Conservation (phyloP, 371 early-diverging fungal species). For the Mucor ambiguus region DNA sequence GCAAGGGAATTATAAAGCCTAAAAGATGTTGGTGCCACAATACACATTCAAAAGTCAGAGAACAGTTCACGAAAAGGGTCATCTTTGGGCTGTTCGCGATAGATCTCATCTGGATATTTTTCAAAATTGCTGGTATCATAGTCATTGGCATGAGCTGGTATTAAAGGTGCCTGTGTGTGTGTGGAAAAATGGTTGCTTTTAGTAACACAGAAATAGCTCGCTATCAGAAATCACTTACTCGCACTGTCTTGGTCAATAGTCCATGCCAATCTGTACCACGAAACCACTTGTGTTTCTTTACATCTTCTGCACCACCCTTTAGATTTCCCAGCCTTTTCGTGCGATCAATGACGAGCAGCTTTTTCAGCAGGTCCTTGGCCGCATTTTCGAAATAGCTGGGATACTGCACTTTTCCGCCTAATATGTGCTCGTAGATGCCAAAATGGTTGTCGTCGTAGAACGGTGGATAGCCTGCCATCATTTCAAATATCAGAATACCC, state of each 20-base stretch:
- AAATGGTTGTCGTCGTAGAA: conserved; percentile 96
- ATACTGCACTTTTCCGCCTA: conserved; percentile 72
- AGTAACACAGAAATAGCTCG: conserved; percentile 26
- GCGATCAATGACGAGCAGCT: conserved; percentile 76
- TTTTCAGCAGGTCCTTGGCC: conserved; percentile 78
- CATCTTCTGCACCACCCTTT: conserved; percentile 53
- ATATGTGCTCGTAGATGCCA: conserved; percentile 85
- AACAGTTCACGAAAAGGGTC: conserved; percentile 52
- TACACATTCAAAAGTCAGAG: conserved; percentile 38
- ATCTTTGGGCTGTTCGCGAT: conserved; percentile 33
- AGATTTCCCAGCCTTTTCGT: conserved; percentile 78
- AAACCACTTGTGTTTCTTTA: conserved; percentile 90
- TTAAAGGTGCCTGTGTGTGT: conserved; percentile 61
- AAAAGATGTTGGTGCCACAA: neutral
- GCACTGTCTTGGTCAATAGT: conserved; percentile 67
- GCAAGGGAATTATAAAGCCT: conserved; percentile 1
- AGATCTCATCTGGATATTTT: conserved; percentile 58
- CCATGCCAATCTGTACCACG: conserved; percentile 83
- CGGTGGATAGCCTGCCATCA: conserved; percentile 94
- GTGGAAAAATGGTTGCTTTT: conserved; percentile 47
- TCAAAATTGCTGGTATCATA: conserved; percentile 75
- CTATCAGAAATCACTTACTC: conserved; percentile 51
- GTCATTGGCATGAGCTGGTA: conserved; percentile 62
- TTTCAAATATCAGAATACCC: conserved; percentile 97
- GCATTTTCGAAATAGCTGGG: conserved; percentile 77